A percentile compares a stretch with the other conserved stretches of the same genome.
Conservation (phyloP, 768 basidiomycete species). For the Suillus decipiens region DNA sequence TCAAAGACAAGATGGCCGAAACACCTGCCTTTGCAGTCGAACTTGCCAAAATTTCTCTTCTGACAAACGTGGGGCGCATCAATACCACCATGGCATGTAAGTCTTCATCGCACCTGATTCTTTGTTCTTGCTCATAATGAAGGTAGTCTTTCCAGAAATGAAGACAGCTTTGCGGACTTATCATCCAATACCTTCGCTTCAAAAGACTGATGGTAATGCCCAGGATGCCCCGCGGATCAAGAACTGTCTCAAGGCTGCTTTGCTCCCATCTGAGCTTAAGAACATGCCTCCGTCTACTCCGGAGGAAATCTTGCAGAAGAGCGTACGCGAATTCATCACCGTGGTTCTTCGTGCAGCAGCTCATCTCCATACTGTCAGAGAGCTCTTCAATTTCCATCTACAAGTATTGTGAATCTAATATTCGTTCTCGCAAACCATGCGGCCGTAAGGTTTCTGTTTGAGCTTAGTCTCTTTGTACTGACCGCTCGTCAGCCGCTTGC, state of each 20-base stretch:
- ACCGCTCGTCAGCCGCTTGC: slow-evolving; percentile 51
- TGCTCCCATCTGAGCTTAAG: slow-evolving; percentile 69
- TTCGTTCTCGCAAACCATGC: slow-evolving; percentile 83
- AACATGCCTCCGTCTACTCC: slow-evolving; percentile 70
- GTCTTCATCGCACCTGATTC: slow-evolving; percentile 26
- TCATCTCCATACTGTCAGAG: slow-evolving; percentile 40
- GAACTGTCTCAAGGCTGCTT: slow-evolving; percentile 82
- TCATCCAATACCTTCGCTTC: slow-evolving; percentile 85
- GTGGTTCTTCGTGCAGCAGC: slow-evolving; percentile 11
- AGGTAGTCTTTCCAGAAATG: slow-evolving; percentile 88
- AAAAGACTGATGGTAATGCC: slow-evolving; percentile 85
- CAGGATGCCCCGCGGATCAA: slow-evolving; percentile 93
- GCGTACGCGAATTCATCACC: slow-evolving; percentile 44
- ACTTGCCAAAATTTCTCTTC: slow-evolving; percentile 78
- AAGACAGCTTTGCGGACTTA: slow-evolving; percentile 87
- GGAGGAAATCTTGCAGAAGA: slow-evolving; percentile 68
- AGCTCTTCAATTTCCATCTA: slow-evolving; percentile 68
- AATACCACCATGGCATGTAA: slow-evolving; percentile 91
- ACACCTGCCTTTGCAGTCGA: slow-evolving; percentile 77
- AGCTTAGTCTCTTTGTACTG: slow-evolving; percentile 15
- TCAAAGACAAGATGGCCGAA: slow-evolving; percentile 86
- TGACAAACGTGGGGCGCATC: slow-evolving; percentile 89
- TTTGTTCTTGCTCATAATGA: slow-evolving; percentile 21
- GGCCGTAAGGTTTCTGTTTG: slow-evolving; percentile 49
- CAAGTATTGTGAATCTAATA: slow-evolving; percentile 83